Evolutionary conservation across 2,329 filamentous ascomycete species (phyloP).

Genomic region (Alternaria postmessia): DNA sequence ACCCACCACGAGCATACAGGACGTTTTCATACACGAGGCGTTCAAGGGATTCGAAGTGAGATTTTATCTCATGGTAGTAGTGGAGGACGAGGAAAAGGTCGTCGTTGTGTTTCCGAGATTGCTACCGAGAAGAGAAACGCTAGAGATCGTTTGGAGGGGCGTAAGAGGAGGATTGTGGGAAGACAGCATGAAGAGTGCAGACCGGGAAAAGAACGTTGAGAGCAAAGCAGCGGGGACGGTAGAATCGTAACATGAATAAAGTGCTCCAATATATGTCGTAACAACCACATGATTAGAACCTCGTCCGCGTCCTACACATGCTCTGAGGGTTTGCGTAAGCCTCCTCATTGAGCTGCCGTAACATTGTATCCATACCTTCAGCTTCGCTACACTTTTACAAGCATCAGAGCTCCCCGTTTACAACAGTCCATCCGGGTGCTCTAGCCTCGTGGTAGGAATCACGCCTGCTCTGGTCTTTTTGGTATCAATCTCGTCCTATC

Average conservation of each 20-base stretch:
- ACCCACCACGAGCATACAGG: conserved; percentile 88
- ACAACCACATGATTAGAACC: background rate
- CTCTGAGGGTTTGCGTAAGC: background rate
- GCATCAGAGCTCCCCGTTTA: no score
- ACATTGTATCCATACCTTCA: background rate
- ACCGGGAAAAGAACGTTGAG: background rate
- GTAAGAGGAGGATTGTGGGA: conserved; percentile 84
- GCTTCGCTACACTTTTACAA: background rate
- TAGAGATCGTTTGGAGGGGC: conserved; percentile 92
- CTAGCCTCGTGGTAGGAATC: background rate
- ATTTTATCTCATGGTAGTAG: conserved; percentile 88
- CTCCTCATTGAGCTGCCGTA: background rate
- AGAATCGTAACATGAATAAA: background rate
- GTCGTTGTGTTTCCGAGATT: conserved; percentile 94
- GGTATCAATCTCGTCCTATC: background rate
- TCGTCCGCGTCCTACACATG: background rate
- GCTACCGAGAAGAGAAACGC: conserved; percentile 74
- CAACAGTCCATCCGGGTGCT: no score
- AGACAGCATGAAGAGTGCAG: conserved; percentile 29
- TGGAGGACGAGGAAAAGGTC: conserved; percentile 85
- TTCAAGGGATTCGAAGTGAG: conserved; percentile 90
- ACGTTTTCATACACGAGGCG: conserved; percentile 94
- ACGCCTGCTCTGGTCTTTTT: background rate
- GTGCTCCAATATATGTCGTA: background rate
- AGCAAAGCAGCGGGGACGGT: background rate